Conservation (phyloP, 306 rosid genomes). For the Astragalus glycyphyllos region DNA sequence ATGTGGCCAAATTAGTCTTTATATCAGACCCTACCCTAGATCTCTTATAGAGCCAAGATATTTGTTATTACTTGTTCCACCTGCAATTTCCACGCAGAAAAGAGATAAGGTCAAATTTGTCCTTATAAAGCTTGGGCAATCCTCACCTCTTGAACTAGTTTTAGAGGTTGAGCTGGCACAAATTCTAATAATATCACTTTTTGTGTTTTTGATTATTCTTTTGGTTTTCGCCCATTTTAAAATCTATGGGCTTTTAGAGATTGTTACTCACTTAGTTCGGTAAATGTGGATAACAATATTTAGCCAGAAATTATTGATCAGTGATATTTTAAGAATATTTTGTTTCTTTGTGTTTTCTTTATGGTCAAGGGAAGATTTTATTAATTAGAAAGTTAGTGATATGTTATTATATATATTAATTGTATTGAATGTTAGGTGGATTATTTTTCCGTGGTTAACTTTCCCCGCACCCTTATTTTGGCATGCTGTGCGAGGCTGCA, state of each 20-base stretch:
- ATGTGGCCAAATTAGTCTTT: neutral
- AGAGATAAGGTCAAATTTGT: no score
- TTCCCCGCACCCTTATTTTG: neutral
- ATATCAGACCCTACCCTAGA: no score
- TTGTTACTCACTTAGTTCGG: neutral
- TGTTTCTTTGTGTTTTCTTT: constrained; percentile 4
- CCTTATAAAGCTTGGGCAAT: neutral
- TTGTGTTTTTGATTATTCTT: neutral
- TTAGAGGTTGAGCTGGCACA: neutral
- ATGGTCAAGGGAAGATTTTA: constrained; percentile 12
- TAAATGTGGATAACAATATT: constrained; percentile 17
- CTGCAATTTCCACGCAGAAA: no score
- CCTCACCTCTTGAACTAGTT: neutral
- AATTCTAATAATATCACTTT: neutral
- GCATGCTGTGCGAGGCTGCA: constrained; percentile 5
- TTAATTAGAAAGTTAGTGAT: neutral
- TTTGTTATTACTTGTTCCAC: no score
- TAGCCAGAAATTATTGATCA: constrained; percentile 26
- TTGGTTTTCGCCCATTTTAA: constrained; percentile 2
- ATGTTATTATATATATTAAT: neutral
- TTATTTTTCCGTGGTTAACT: neutral
- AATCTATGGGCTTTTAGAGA: constrained; percentile 21
- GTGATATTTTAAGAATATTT: constrained; percentile 5
- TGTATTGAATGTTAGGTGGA: neutral
- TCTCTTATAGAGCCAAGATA: no score